Evolutionary conservation across 805 yeast species (phyloP).

Genomic region (Starmera quercuum): DNA sequence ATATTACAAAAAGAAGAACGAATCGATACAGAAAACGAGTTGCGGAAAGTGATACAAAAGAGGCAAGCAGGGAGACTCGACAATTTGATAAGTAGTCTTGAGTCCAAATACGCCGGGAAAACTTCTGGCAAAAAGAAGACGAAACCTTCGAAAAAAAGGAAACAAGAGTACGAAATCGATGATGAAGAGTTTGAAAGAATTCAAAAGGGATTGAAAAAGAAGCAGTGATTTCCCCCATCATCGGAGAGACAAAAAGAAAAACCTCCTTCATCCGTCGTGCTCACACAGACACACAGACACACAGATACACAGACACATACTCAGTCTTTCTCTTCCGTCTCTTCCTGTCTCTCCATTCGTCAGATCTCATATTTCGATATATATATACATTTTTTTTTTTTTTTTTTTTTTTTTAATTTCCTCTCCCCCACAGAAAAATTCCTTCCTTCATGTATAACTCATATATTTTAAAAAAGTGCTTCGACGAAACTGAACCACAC

Average conservation of each 20-base stretch:
- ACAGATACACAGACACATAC: background rate
- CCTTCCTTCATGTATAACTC: no score
- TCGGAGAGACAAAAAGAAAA: background rate
- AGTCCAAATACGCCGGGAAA: conserved; percentile 37
- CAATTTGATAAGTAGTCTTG: conserved; percentile 37
- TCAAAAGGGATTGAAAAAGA: conserved; percentile 30
- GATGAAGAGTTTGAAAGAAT: conserved; percentile 45
- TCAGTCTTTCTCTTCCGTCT: background rate
- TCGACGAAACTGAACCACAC: no score
- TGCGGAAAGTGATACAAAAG: conserved; percentile 41
- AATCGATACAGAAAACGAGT: conserved; percentile 29
- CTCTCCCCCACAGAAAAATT: no score
- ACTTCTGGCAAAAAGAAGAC: conserved; percentile 8
- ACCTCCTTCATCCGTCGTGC: background rate
- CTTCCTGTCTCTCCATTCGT: background rate
- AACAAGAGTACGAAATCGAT: conserved; percentile 26
- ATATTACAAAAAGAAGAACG: conserved; percentile 23
- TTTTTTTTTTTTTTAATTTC: no score
- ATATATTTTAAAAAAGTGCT: no score
- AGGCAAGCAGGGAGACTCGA: conserved; percentile 37
- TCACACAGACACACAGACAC: background rate
- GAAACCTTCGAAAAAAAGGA: conserved; percentile 25
- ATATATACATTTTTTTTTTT: no score
- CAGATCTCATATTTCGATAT: background rate
- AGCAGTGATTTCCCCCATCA: conserved; percentile 6